A percentile compares a stretch with the other conserved stretches of the same genome.
These are phyloP conservation scores for Candida khao-thaluensis DNA, from an alignment of 805 yeast species.

Conservation along the genomic window DNA sequence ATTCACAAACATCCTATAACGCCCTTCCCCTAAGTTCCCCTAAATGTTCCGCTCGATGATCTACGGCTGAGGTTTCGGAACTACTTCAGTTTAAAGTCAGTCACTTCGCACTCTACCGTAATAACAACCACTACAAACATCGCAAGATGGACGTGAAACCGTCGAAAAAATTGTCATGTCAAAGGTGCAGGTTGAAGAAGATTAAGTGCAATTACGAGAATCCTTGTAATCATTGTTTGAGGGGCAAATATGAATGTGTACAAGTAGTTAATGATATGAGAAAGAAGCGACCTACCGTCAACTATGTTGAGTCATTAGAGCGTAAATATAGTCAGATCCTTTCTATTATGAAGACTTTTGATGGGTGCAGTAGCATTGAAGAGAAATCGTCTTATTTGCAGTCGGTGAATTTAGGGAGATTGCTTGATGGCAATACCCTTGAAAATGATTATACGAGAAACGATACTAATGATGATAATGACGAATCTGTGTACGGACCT, in stretches of 20 bases:
- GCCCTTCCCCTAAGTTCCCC: too few relatives aligned
- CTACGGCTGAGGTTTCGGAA: conserved; percentile 4
- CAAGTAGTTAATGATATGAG: conserved; percentile 49
- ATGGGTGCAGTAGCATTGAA: conserved; percentile 19
- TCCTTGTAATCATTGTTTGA: conserved; percentile 50
- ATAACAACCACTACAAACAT: background rate
- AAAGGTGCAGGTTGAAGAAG: conserved; percentile 41
- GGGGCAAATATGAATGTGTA: conserved; percentile 45
- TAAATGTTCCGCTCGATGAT: background rate
- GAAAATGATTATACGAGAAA: conserved; percentile 6
- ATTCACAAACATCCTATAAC: too few relatives aligned
- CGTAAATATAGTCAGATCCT: conserved; percentile 25
- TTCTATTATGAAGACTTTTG: conserved; percentile 24
- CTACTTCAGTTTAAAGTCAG: background rate
- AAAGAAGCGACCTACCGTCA: conserved; percentile 48
- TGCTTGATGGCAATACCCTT: conserved; percentile 1
- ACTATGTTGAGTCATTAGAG: conserved; percentile 49
- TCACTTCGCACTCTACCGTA: background rate
- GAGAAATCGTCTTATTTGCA: conserved; percentile 22
- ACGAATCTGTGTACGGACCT: conserved; percentile 44
- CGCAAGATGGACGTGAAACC: conserved; percentile 4
- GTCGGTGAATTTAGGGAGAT: conserved; percentile 18
- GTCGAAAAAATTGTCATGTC: conserved; percentile 26
- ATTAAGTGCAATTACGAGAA: conserved; percentile 49
- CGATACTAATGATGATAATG: conserved; percentile 20